These are phyloP conservation scores for Cladophialophora chaetospira DNA, from an alignment of 2,329 filamentous ascomycete genomes.

Conservation along the genomic window DNA sequence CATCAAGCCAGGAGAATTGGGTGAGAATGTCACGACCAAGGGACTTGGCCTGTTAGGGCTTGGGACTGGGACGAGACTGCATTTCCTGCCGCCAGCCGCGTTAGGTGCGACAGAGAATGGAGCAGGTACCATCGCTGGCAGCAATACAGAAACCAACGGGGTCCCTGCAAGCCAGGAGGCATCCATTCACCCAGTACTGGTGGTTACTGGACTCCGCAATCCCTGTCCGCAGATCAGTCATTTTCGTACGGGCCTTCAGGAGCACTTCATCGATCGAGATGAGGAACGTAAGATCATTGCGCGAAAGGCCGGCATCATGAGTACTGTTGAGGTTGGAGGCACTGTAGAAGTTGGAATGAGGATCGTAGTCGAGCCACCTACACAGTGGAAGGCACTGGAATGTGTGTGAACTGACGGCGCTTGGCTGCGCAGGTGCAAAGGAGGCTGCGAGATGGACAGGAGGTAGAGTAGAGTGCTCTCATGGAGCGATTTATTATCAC, in stretches of 20 bases:
- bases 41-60: slow-evolving; percentile 15
- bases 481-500: no score
- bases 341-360: slow-evolving; percentile 30
- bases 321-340: slow-evolving; percentile 31
- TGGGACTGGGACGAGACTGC: slow-evolving; percentile 30
- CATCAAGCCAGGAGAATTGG: slow-evolving; percentile 29
- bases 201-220: slow-evolving; percentile 31
- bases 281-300: slow-evolving; percentile 26
- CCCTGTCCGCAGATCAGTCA: slow-evolving; percentile 33
- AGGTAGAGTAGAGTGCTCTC: no score
- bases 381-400: slow-evolving; percentile 4
- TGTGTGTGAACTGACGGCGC: slow-evolving; percentile 6
- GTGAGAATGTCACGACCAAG: slow-evolving; percentile 35
- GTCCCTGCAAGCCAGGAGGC: neutral
- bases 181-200: slow-evolving; percentile 18
- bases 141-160: neutral
- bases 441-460: no score
- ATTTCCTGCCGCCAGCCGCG: slow-evolving; percentile 22
- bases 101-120: neutral
- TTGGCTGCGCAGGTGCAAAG: no score
- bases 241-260: slow-evolving; percentile 26
- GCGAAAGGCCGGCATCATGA: slow-evolving; percentile 34
- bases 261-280: slow-evolving; percentile 29
- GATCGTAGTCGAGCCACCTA: slow-evolving; percentile 31
- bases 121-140: no score